Base-by-base conservation (phyloP, 106 monocot genomes). In the Triglochin maritima region DNA sequence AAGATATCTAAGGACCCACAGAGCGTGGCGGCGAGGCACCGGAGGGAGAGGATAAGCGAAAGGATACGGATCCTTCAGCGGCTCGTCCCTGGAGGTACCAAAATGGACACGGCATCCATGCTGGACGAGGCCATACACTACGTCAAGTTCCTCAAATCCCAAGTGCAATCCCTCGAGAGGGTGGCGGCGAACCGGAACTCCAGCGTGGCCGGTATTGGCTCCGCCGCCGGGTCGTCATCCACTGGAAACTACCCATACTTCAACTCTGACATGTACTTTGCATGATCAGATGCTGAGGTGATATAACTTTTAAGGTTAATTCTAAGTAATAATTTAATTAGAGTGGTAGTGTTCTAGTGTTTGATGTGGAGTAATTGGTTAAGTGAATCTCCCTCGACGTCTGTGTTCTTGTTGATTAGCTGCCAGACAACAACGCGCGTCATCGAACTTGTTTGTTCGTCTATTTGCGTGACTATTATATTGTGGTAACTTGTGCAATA, bases 101-200 rank as follows among this genome's bases (percentile, higher is more conserved):
- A 88, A 81, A 93, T 93, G 92, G 92, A 93, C 79, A 93, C 92
- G 0, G 92, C 92, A 7, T 93, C 92, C 7, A 93, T 93, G 92
- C 78, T 93, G 12, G 92, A 93, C 42, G 92, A 93, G 68, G 88
- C 92, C 12, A 86, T 93, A 58, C 78, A 86, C 67, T 93, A 93
- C 66, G 83, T 93, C 54, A 93, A 93, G 86, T 93, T 93, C 69
- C 70, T 93, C 60, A 93, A 88, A 70, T 81, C 62, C 4, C 93
- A 93, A 80, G 70, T 88, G 74, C 93, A 88, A 78, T 79, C 83
- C 0, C 81, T 93, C 15, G 83, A 93, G 69, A 57, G 67, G 56
- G 85, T 77, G 8, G 76, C 83, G 5, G 81, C 73, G 13, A 56
- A 57, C 60, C 59, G 62, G 13, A 57, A 55, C 46, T 7, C 41